Conservation (phyloP, 306 rosid species). For the Glycine latifolia region DNA sequence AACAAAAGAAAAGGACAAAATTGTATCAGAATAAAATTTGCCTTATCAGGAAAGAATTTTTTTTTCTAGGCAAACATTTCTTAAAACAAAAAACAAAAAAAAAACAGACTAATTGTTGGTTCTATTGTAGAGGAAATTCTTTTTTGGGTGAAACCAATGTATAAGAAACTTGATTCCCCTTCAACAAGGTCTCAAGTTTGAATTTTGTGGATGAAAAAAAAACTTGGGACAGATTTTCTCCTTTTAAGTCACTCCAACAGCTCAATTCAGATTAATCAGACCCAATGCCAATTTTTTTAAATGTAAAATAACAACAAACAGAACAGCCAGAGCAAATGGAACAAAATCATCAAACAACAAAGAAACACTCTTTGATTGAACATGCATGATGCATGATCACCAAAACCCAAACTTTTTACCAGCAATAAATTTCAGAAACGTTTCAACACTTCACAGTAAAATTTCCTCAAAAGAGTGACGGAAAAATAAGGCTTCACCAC, state of each 20-base stretch:
- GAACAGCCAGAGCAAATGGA: constrained; percentile 5
- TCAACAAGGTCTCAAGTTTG: not conserved
- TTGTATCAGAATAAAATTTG: not conserved
- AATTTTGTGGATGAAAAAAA: not conserved
- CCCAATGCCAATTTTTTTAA: not conserved
- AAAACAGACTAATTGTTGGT: not conserved
- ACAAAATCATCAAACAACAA: not conserved
- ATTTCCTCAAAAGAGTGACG: not conserved
- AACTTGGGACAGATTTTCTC: too few species aligned
- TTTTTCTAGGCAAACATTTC: not conserved
- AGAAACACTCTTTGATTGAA: not conserved
- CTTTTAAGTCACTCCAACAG: not conserved
- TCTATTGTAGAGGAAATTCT: too few species aligned
- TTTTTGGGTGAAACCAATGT: too few species aligned
- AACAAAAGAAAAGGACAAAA: not conserved
- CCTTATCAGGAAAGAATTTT: constrained; percentile 8
- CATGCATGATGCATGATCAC: constrained; percentile 19
- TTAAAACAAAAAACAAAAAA: not conserved
- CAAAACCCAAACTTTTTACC: constrained; percentile 2
- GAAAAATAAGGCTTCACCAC: not conserved
- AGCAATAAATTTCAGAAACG: not conserved
- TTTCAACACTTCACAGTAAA: not conserved
- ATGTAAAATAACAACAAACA: not conserved
- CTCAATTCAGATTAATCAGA: not conserved
- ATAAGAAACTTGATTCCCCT: not conserved